These are phyloP conservation scores for Dactylonectria estremocensis DNA, from an alignment of 2,329 filamentous ascomycete species.

Conservation along the genomic window DNA sequence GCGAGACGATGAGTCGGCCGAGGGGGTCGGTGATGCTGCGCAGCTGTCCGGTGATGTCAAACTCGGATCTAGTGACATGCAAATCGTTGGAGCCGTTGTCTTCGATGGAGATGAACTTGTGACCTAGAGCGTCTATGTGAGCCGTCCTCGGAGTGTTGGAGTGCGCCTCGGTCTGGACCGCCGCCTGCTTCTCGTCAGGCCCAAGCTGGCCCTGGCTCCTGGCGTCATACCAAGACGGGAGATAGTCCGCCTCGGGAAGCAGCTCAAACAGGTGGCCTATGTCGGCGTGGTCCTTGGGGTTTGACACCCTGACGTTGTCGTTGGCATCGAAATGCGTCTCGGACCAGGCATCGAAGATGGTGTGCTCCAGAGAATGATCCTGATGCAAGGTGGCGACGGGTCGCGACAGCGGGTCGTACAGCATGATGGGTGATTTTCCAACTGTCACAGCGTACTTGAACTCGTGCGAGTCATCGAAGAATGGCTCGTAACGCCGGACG, in stretches of 20 bases:
- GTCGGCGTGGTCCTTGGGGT: not conserved
- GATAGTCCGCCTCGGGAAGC: not conserved
- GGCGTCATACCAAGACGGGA: not conserved
- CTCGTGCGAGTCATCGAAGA: not conserved
- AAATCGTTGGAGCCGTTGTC: too few species aligned
- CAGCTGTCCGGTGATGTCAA: too few species aligned
- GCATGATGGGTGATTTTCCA: too few species aligned
- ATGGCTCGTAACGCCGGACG: not conserved
- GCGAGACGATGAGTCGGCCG: too few species aligned
- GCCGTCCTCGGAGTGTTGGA: not conserved
- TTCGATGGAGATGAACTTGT: too few species aligned
- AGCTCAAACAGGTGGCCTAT: not conserved
- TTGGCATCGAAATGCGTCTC: not conserved
- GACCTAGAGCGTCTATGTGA: too few species aligned
- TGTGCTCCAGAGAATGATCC: not conserved
- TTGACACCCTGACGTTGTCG: too few species aligned
- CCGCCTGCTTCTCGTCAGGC: not conserved
- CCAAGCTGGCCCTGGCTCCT: not conserved
- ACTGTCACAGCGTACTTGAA: not conserved
- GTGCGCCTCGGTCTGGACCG: not conserved
- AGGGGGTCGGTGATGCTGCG: too few species aligned
- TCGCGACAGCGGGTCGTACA: not conserved
- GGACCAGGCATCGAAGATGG: not conserved
- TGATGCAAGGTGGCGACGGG: not conserved
- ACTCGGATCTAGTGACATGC: too few species aligned